A percentile compares a stretch with the other conserved stretches of the same genome.
phyloP scores from a whole-genome alignment of 495 filamentous ascomycete genomes.

The Hypoxylon fuscum region DNA sequence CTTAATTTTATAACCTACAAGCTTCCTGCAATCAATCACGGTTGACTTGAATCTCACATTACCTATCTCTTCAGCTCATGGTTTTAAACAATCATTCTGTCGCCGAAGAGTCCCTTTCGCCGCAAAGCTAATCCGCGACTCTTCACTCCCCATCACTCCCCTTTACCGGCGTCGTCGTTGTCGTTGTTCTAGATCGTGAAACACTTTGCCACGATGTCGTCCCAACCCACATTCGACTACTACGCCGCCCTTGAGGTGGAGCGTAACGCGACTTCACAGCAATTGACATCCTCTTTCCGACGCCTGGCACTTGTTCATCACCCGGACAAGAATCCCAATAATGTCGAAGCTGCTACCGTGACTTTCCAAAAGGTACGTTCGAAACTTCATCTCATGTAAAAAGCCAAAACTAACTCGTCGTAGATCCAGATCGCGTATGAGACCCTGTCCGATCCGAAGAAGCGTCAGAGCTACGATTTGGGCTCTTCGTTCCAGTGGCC shows the following conservation, averaged over 20 bases:
- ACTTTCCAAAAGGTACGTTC: conserved; percentile 45
- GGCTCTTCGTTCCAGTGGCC: not conserved
- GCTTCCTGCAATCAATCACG: no score
- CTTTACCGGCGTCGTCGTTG: no score
- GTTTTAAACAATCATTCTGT: no score
- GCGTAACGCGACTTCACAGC: conserved; percentile 80
- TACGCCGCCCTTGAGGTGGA: conserved; percentile 94
- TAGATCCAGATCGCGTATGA: conserved; percentile 39
- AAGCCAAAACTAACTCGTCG: not conserved
- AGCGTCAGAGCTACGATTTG: conserved; percentile 29
- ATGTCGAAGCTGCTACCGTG: conserved; percentile 47
- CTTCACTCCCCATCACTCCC: no score
- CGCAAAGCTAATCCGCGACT: no score
- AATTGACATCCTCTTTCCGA: conserved; percentile 95
- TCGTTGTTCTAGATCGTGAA: no score
- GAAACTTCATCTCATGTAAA: not conserved
- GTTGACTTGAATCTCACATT: no score
- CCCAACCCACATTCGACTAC: conserved; percentile 65
- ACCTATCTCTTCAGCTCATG: no score
- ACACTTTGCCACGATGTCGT: conserved; percentile 22
- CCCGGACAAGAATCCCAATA: conserved; percentile 93
- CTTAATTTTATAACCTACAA: no score
- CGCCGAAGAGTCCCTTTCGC: no score
- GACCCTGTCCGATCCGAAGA: conserved; percentile 16
- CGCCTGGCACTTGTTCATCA: conserved; percentile 90